These are phyloP conservation scores for Cyclotella distinguenda DNA, from an alignment of 108 stramenopile genomes.

Conservation along the genomic window DNA sequence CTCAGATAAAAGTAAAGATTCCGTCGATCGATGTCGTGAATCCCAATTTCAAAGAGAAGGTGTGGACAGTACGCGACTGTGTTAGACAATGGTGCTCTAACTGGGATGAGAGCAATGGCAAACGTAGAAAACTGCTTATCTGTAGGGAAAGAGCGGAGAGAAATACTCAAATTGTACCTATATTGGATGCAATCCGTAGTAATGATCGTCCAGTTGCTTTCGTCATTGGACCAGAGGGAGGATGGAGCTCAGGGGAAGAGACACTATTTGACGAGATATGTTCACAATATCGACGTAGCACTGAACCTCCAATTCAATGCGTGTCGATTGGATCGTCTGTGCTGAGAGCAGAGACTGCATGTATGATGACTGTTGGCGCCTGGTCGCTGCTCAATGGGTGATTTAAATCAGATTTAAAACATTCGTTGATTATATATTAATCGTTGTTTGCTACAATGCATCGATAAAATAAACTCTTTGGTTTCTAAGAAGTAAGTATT, in stretches of 20 bases:
- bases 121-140: constrained; percentile 35
- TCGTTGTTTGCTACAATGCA: neutral
- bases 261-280: constrained; percentile 40
- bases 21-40: neutral
- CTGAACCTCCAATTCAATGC: constrained; percentile 35
- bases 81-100: constrained; percentile 22
- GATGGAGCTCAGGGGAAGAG: constrained; percentile 78
- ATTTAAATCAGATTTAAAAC: neutral
- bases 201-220: constrained; percentile 47
- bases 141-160: constrained; percentile 60
- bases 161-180: constrained; percentile 26
- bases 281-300: constrained; percentile 1
- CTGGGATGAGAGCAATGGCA: constrained; percentile 4
- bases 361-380: constrained; percentile 61
- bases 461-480: neutral
- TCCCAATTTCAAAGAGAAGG: neutral
- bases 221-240: constrained; percentile 83
- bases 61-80: constrained; percentile 24
- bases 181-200: constrained; percentile 50
- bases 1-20: constrained; percentile 23
- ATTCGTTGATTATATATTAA: neutral
- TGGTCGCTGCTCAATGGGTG: constrained; percentile 38
- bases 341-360: constrained; percentile 81
- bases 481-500: neutral
- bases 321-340: constrained; percentile 70